Conservation (phyloP, 2,329 filamentous ascomycete species). For the Calonectria pseudoreteaudii region DNA sequence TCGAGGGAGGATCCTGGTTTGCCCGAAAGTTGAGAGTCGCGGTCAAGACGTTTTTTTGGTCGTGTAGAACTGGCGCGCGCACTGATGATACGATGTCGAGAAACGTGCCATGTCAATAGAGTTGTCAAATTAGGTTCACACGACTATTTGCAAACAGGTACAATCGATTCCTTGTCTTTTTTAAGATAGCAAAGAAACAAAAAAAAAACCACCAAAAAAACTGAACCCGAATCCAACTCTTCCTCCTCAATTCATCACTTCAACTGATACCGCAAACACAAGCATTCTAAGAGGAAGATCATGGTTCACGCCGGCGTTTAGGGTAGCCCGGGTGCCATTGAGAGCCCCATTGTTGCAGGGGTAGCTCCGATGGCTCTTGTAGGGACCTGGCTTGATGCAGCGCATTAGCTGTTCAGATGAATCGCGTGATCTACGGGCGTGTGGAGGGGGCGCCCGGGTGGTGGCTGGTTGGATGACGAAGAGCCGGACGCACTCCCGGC, state of each 20-base stretch:
- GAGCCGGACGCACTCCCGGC: background rate
- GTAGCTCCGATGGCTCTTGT: conserved; percentile 7
- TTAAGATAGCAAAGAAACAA: background rate
- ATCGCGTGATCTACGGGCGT: conserved; percentile 9
- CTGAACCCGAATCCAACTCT: background rate
- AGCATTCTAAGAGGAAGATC: background rate
- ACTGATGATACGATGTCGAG: background rate
- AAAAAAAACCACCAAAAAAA: background rate
- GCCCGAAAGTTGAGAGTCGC: background rate
- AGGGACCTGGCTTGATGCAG: conserved; percentile 2
- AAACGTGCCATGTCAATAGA: background rate
- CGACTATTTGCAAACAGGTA: background rate
- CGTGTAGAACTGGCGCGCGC: background rate
- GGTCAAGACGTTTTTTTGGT: background rate
- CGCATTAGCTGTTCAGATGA: conserved; percentile 7
- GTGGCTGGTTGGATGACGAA: background rate
- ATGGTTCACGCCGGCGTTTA: conserved; percentile 7
- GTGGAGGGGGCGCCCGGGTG: background rate
- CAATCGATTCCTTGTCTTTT: background rate
- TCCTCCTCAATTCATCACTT: background rate
- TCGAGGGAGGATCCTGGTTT: background rate
- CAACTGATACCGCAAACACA: background rate
- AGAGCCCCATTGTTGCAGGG: conserved; percentile 5
- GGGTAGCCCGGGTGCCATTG: conserved; percentile 3
- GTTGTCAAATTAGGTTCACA: background rate